These are phyloP conservation scores for Metarhizium rileyi DNA, from an alignment of 2,329 filamentous ascomycete species.

Conservation along the genomic window DNA sequence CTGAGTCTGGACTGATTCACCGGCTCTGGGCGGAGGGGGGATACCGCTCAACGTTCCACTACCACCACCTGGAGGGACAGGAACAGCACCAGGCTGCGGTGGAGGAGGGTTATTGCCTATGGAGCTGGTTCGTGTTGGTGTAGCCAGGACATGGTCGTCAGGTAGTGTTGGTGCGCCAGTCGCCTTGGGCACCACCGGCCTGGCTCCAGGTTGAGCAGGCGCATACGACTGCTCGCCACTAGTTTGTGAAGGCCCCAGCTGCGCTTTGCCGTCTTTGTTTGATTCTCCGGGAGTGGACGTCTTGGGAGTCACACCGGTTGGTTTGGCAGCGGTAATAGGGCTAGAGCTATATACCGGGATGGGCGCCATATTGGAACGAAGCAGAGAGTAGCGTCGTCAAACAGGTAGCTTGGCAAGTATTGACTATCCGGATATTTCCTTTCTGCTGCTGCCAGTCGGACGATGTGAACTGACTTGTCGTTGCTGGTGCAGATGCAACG, in stretches of 20 bases:
- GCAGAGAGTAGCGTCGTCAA: neutral
- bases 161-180: conserved; percentile 29
- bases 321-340: conserved; percentile 48
- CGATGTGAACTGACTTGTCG: neutral
- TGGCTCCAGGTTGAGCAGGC: conserved; percentile 37
- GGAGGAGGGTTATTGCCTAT: conserved; percentile 33
- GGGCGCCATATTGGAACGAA: conserved; percentile 42
- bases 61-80: conserved; percentile 25
- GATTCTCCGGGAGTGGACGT: conserved; percentile 19
- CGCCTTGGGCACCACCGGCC: conserved; percentile 31
- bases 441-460: neutral
- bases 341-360: conserved; percentile 49
- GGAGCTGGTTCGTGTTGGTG: conserved; percentile 28
- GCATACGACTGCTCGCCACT: conserved; percentile 22
- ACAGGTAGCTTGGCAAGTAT: neutral
- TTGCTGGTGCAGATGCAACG: neutral
- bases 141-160: conserved; percentile 29
- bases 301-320: conserved; percentile 37
- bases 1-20: conserved; percentile 31
- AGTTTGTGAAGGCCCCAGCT: conserved; percentile 2
- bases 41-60: conserved; percentile 17
- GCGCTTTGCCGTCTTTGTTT: conserved; percentile 1
- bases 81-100: conserved; percentile 49
- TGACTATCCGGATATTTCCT: neutral
- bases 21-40: conserved; percentile 43